These are phyloP conservation scores for Pseudogymnoascus sp. DNA, from an alignment of 2,329 filamentous ascomycete genomes.

Conservation along the genomic window DNA sequence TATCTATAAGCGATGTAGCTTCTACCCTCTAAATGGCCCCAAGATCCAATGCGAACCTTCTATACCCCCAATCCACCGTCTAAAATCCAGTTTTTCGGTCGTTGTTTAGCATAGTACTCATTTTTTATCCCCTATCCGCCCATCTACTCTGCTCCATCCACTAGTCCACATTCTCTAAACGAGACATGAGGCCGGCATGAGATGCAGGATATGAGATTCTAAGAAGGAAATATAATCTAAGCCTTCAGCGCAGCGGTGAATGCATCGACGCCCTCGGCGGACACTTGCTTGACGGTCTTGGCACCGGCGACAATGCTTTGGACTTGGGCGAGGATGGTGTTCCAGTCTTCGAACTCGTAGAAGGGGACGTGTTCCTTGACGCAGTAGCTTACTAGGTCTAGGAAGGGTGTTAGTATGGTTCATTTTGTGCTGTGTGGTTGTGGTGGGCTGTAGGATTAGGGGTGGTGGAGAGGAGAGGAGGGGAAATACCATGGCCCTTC, in stretches of 20 bases:
- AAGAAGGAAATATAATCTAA: too few species aligned
- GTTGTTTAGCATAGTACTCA: background rate
- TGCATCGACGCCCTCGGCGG: conserved; percentile 30
- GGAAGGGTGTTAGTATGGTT: conserved; percentile 8
- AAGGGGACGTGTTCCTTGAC: conserved; percentile 78
- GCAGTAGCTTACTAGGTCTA: conserved; percentile 82
- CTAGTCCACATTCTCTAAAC: background rate
- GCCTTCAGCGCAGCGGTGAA: conserved; percentile 13
- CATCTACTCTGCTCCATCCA: background rate
- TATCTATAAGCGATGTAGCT: background rate
- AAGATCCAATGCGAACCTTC: background rate
- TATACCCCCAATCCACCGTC: background rate
- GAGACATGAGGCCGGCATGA: background rate
- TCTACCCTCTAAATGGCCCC: background rate
- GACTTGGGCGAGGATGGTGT: conserved; percentile 65
- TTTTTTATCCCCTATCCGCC: background rate
- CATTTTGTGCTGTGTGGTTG: background rate
- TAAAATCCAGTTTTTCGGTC: background rate
- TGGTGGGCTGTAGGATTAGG: conserved; percentile 9
- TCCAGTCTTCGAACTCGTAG: conserved; percentile 79
- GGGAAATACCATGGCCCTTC: conserved; percentile 63
- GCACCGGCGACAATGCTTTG: conserved; percentile 70
- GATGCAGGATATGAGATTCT: background rate
- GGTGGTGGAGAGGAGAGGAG: background rate
- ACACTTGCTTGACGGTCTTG: conserved; percentile 61